These are phyloP conservation scores for Colletotrichum sp. DNA, from an alignment of 2,329 filamentous ascomycete species.

Conservation along the genomic window DNA sequence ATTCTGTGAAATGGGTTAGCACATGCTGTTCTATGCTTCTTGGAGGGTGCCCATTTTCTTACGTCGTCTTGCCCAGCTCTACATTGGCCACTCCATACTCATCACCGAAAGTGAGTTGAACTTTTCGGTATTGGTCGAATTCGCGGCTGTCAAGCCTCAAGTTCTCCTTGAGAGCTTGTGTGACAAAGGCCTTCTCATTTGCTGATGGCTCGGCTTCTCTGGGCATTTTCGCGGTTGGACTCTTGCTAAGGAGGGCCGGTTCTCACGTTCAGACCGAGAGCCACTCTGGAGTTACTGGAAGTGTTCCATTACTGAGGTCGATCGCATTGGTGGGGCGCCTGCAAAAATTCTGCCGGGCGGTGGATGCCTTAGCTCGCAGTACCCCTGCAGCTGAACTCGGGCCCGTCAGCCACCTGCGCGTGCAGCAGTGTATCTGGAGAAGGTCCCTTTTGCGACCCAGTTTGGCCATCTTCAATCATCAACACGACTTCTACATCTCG, in stretches of 20 bases:
- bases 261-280: background rate
- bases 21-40: background rate
- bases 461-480: background rate
- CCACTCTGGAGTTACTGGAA: background rate
- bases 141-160: constrained; percentile 83
- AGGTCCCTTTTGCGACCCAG: background rate
- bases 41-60: background rate
- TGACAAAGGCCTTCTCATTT: constrained; percentile 86
- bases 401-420: background rate
- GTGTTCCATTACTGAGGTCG: constrained; percentile 21
- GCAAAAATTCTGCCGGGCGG: constrained; percentile 56
- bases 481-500: background rate
- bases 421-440: background rate
- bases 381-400: background rate
- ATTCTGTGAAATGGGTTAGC: constrained; percentile 58
- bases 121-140: constrained; percentile 78
- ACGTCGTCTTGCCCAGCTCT: constrained; percentile 89
- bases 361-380: constrained; percentile 28
- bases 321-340: constrained; percentile 23
- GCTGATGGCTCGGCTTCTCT: constrained; percentile 89
- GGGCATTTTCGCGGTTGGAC: constrained; percentile 67
- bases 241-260: constrained; percentile 23
- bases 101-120: constrained; percentile 83
- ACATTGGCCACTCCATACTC: constrained; percentile 92
- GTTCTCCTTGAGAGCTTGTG: constrained; percentile 80